Evolutionary conservation across 129 eudicot species (phyloP).

Genomic region (Pittosporum tobira): DNA sequence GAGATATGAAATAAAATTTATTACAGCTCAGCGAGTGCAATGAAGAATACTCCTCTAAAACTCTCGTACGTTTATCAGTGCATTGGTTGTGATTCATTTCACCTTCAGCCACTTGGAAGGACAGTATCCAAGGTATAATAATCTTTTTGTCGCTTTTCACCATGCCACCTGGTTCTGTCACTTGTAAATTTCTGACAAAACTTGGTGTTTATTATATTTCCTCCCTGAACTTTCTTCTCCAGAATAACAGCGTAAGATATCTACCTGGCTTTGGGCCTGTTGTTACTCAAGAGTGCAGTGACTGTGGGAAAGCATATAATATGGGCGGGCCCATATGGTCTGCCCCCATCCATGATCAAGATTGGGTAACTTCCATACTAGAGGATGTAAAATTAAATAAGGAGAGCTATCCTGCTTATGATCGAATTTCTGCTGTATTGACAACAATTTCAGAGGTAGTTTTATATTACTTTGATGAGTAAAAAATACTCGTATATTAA

Average conservation of each 20-base stretch:
- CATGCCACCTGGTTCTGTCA: too few relatives aligned
- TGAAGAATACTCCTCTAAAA: conserved; percentile 97
- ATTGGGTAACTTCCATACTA: conserved; percentile 81
- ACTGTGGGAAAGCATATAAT: conserved; percentile 79
- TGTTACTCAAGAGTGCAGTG: conserved; percentile 71
- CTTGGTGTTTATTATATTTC: not conserved
- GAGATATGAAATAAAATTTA: conserved; percentile 5
- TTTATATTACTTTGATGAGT: too few relatives aligned
- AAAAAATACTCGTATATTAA: too few relatives aligned
- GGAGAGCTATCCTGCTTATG: conserved; percentile 81
- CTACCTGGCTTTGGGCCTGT: conserved; percentile 95
- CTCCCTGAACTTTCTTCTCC: conserved; percentile 3
- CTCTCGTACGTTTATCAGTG: conserved; percentile 92
- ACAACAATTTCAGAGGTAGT: conserved; percentile 90
- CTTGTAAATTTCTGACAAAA: not conserved
- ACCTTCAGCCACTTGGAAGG: conserved; percentile 89
- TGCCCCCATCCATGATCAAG: conserved; percentile 98
- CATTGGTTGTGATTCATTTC: conserved; percentile 96
- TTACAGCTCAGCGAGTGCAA: conserved; percentile 89
- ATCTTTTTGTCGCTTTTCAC: too few relatives aligned
- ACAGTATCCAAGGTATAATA: conserved; percentile 77
- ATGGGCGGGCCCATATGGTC: conserved; percentile 99
- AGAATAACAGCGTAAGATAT: conserved; percentile 78
- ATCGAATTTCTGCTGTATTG: conserved; percentile 69
- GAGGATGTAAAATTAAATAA: conserved; percentile 63